A percentile compares a stretch with the other conserved stretches of the same genome.
These are phyloP conservation scores for Mycena vitilis DNA, from an alignment of 768 basidiomycete genomes.

Conservation along the genomic window DNA sequence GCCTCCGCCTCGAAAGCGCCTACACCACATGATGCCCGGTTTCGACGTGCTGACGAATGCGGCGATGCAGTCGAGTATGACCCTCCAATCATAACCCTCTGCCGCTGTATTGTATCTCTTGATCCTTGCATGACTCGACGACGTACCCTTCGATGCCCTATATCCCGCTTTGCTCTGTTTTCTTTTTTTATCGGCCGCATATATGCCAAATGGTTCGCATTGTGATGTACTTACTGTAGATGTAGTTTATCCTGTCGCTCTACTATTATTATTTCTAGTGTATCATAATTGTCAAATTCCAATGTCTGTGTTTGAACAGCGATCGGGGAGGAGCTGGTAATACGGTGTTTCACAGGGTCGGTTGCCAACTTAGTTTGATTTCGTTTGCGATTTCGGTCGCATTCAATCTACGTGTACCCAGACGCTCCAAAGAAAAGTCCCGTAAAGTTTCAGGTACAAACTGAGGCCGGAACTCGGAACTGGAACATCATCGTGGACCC, in stretches of 20 bases:
- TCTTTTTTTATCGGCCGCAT: constrained; percentile 5
- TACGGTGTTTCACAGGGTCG: too few species aligned
- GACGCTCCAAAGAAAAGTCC: too few species aligned
- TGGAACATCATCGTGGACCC: too few species aligned
- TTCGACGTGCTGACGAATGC: constrained; percentile 67
- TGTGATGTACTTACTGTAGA: constrained; percentile 19
- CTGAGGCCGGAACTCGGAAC: too few species aligned
- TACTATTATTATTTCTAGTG: constrained; percentile 21
- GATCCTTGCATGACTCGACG: background rate
- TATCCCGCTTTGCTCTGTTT: constrained; percentile 38
- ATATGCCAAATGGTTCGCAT: background rate
- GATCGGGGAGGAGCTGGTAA: too few species aligned
- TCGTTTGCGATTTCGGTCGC: too few species aligned
- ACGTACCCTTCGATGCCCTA: constrained; percentile 29
- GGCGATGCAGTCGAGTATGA: constrained; percentile 66
- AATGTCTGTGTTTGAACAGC: background rate
- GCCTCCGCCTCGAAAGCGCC: constrained; percentile 69
- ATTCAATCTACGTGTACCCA: too few species aligned
- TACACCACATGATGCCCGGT: constrained; percentile 72
- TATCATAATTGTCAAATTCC: constrained; percentile 20
- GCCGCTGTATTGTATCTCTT: constrained; percentile 16
- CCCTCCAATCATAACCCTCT: constrained; percentile 60
- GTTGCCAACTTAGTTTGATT: too few species aligned
- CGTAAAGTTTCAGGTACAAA: too few species aligned
- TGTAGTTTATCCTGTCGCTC: constrained; percentile 8